Percentiles rank a stretch among this genome's conserved stretches.
These are phyloP conservation scores for Lolium multiflorum DNA, from an alignment of 176 grass and related monocot genomes.

Conservation along the genomic window DNA sequence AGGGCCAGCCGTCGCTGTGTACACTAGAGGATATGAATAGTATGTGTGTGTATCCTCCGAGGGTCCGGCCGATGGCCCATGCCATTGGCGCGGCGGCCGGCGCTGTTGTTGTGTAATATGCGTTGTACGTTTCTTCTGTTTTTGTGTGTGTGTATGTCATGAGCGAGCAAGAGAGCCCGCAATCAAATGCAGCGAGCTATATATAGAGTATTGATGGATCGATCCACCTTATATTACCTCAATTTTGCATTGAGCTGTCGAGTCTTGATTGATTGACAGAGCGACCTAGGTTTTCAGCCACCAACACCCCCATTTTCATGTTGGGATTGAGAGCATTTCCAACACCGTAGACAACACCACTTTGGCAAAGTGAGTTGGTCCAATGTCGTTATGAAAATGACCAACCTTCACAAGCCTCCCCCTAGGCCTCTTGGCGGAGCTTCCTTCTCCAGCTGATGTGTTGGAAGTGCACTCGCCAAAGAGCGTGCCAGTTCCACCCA, in stretches of 20 bases:
- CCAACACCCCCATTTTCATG: no score
- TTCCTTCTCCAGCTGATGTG: no score
- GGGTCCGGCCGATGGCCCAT: constrained; percentile 10
- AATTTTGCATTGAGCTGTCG: background rate
- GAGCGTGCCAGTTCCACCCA: no score
- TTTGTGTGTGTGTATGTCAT: background rate
- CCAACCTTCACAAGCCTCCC: no score
- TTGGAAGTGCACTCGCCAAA: no score
- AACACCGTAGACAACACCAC: no score
- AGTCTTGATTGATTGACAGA: no score
- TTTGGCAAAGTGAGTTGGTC: no score
- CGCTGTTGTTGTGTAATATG: background rate
- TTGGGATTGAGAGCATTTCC: no score
- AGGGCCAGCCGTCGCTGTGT: background rate
- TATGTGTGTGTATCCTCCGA: constrained; percentile 40
- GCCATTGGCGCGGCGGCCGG: constrained; percentile 1
- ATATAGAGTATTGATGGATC: constrained; percentile 15
- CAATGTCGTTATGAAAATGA: no score
- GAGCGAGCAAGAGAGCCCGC: background rate
- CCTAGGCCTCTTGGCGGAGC: no score
- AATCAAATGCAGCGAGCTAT: background rate
- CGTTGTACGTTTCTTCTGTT: background rate
- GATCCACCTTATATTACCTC: background rate
- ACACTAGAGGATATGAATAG: constrained; percentile 41
- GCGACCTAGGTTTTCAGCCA: no score